phyloP scores from a whole-genome alignment of 371 early-diverging fungal genomes.

The Enterocytospora artemiae region DNA sequence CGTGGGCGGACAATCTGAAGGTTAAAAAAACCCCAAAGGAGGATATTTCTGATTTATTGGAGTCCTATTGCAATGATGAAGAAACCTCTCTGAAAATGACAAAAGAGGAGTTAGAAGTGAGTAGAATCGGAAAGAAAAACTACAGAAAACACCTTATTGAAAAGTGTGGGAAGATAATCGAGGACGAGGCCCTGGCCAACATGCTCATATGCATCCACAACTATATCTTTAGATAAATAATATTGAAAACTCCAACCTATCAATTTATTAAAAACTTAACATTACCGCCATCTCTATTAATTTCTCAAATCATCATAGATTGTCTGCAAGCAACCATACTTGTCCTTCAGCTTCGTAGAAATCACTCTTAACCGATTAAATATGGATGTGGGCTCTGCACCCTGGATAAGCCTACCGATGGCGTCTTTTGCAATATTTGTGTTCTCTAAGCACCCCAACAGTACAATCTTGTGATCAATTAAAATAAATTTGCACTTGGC shows the following conservation, averaged over 20 bases:
- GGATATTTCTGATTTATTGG: slow-evolving; percentile 38
- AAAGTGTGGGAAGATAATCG: slow-evolving; percentile 46
- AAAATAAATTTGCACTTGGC: slow-evolving; percentile 86
- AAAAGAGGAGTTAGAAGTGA: slow-evolving; percentile 49
- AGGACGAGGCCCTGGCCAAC: slow-evolving; percentile 50
- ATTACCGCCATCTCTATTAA: slow-evolving; percentile 10
- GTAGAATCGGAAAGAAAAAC: slow-evolving; percentile 54
- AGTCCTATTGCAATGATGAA: slow-evolving; percentile 44
- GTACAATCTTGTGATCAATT: slow-evolving; percentile 87
- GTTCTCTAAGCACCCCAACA: slow-evolving; percentile 85
- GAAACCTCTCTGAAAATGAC: slow-evolving; percentile 48
- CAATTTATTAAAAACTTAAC: too few relatives aligned
- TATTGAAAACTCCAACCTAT: too few relatives aligned
- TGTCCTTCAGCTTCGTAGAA: slow-evolving; percentile 52
- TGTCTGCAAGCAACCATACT: slow-evolving; percentile 46
- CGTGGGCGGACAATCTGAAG: slow-evolving; percentile 89
- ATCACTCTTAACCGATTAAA: slow-evolving; percentile 60
- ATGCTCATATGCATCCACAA: slow-evolving; percentile 52
- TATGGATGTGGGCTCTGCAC: slow-evolving; percentile 90
- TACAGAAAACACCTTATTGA: slow-evolving; percentile 52
- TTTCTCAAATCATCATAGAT: slow-evolving; percentile 38
- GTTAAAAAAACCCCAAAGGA: slow-evolving; percentile 71
- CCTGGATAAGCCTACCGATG: slow-evolving; percentile 79
- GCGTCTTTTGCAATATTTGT: slow-evolving; percentile 91
- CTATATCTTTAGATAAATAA: slow-evolving; percentile 41